Percentiles rank a stretch among this genome's conserved stretches.
These are phyloP conservation scores for Coccinonectria pachysandricola DNA, from an alignment of 2,329 filamentous ascomycete species.

Conservation along the genomic window DNA sequence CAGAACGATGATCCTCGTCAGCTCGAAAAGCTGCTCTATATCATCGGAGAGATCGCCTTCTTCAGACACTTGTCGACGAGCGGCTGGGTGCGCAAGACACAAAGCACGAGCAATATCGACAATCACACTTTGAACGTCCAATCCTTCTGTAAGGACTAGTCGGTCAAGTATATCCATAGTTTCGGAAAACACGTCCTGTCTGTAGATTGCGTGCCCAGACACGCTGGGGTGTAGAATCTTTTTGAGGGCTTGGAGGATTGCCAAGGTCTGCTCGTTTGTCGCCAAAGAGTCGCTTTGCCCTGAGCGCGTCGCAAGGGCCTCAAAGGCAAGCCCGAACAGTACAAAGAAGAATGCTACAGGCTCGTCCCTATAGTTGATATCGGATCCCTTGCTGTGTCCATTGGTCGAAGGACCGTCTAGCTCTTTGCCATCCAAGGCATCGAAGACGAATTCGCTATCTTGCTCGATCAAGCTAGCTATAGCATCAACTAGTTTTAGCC, in stretches of 20 bases:
- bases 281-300: conserved; percentile 41
- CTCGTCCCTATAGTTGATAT: conserved; percentile 97
- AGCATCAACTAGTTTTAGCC: conserved; percentile 92
- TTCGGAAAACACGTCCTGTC: conserved; percentile 90
- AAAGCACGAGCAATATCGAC: conserved; percentile 88
- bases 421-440: conserved; percentile 83
- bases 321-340: conserved; percentile 90
- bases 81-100: conserved; percentile 84
- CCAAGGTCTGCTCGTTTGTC: conserved; percentile 68
- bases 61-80: conserved; percentile 44
- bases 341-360: conserved; percentile 99
- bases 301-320: conserved; percentile 79
- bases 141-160: conserved; percentile 79
- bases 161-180: conserved; percentile 94
- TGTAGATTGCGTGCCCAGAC: conserved; percentile 91
- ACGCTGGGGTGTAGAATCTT: conserved; percentile 93
- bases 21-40: conserved; percentile 93
- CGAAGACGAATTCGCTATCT: conserved; percentile 95
- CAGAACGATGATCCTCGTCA: conserved; percentile 91
- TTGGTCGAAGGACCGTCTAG: conserved; percentile 36
- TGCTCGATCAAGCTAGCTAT: conserved; percentile 96
- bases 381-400: conserved; percentile 51
- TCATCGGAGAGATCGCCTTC: conserved; percentile 85
- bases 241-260: conserved; percentile 82
- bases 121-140: conserved; percentile 83